Base-by-base conservation (phyloP, 1,284 basidiomycete genomes). In the Exsudoporus floridanus region DNA sequence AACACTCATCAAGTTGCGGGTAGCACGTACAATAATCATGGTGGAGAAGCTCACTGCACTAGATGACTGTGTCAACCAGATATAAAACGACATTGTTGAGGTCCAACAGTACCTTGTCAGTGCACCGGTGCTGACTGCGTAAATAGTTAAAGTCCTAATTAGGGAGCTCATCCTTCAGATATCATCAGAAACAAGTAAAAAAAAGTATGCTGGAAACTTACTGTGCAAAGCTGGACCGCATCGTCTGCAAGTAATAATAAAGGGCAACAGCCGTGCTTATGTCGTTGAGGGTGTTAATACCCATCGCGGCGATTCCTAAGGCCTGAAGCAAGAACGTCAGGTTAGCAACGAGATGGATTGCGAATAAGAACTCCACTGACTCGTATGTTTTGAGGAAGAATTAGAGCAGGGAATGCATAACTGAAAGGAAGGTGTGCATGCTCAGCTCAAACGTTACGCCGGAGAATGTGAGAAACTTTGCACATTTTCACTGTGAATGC, bases 21-120 rank as follows among this genome's bases (percentile, higher is more conserved):
- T 8, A 39, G 35, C 25, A 39, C 49, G 61, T 79, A 88, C 84
- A 52, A 83, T 61, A 37, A 86, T 64, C 49, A 88, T 55, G 0
- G 80, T 83, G 10, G 78, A 70, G 30, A 82, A 59, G 64, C 85
- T 87, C 64, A 80, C 71, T 18, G 80, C 76, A 55, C 84, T 86
- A 62, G 52, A 49, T 31, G 37, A 36, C 38, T 16, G 35, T 46
- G 43, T 66, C 35, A 52, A 42, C 13, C 31, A 43, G 19, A 28
- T 12, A 19, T 25, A 42, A 37, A n/a, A 23, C 9, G 16, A 37
- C 8, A 9, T 14, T 34, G 45, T 43, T 16, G 19, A 44, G 8
- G 10, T 18, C 28, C 1, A 46, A 47, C 64, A 46, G 16, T 65
- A 83, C 83, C 80, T 80, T 9, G 84, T 86, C 40, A 88, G 45